Evolutionary conservation across 495 filamentous ascomycete species (phyloP), one percentile per base, ranked within the genome.

Genomic region (Aspergillus hancockii): DNA sequence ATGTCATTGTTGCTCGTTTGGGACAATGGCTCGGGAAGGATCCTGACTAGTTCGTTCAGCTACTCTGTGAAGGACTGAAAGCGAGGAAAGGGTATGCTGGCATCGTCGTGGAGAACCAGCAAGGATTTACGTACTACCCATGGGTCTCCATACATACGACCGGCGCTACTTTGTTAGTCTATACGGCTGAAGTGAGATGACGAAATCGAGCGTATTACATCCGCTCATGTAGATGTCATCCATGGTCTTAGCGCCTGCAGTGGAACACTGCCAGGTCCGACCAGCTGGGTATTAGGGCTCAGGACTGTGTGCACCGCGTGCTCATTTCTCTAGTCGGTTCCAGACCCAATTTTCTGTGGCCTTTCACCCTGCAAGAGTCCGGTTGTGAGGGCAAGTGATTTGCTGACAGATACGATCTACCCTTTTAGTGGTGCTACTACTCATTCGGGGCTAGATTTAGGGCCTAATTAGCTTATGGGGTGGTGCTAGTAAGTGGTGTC

Each of bases 271-370:
- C 14, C 30, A 34, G 18, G 41, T 45, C 32, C 25, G 55, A 34
- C 32, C 22, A 36, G 34, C 55, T 28, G 23, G 19, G 31, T 21
- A 51, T 57, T 41, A 36, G 52, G 52, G 58, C 58, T 61, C 54
- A 55, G 54, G 49, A 49, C 59, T 31, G 32, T 46, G 41, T 28
- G 52, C 59, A 65, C 52, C 60, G 60, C 58, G 58, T 63, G 63
- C 63, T 49, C 31, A n/a, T 62, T 61, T 47, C 28, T 47, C 7
- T 31, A 43, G 46, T 38, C n/a, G 23, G 14, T 10, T 47, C 25
- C 23, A 34, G 6, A 31, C 32, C 45, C 47, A 49, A 41, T 54
- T 54, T 55, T 47, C 41, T 38, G 13, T 13, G 32, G 25, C 31
- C 16, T 51, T 38, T 53, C 23, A 41, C 10, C 32, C 52, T 47